Base-by-base conservation (phyloP, 129 eudicot genomes). In the Saussurea involucrata region DNA sequence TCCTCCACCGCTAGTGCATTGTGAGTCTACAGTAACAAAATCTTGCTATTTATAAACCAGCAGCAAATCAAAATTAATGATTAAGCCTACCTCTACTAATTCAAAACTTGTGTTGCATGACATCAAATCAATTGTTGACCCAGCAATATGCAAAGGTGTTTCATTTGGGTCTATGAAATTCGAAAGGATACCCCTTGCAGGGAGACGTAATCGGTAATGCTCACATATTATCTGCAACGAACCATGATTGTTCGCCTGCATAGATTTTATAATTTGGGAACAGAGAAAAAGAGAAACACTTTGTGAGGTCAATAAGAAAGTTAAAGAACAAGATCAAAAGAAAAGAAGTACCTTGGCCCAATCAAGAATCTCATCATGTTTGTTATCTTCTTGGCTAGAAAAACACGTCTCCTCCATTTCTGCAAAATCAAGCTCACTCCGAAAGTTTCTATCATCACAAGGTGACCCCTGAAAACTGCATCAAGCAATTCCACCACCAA, bases 341-440 rank as follows among this genome's bases (percentile, higher is more conserved):
- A 65, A 40, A n/a, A 73, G 25, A 58, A 70, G 71, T 31, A 95
- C 99, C 96, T 95, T 95, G 31, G 99, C 99, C 99, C 99, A 95
- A 71, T 95, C 95, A 75, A 95, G 88, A 77, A 95, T 88, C 78
- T 92, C 92, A 36, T 76, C 83, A 73, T 88, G 97, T 76, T 83
- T 92, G 34, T 73, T 88, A 84, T 83, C 85, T 76, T 86, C 96
- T 80, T 87, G 96, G 72, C 96, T 95, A 76, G 97, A 95, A 77
- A 85, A 87, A 49, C 92, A 92, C 12, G 95, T 82, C 70, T 92
- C 99, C 36, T 92, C 97, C 33, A 75, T 84, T 53, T 92, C 99
- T 71, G 86, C 78, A 57, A 85, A 90, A 60, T 92, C 99, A 69
- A 84, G 71, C 71, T 85, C 95, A 90, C 91, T 87, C 86, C 91